Percentiles rank a stretch among this genome's conserved stretches.
Conservation (phyloP, 106 monocot species). For the Dioscorea dumetorum region DNA sequence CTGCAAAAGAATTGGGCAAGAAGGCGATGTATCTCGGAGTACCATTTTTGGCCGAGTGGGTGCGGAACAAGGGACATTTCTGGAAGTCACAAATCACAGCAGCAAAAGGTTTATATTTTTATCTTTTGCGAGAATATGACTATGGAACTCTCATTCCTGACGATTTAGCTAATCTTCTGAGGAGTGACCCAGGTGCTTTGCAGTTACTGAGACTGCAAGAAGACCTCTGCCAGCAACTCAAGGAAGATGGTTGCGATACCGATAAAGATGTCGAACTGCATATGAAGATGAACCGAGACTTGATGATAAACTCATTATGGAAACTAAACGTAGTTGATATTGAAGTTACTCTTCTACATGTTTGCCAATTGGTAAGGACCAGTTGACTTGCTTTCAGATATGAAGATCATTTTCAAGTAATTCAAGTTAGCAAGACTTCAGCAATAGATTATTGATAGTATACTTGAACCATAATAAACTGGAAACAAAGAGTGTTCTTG, state of each 20-base stretch:
- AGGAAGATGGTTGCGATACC: constrained; percentile 25
- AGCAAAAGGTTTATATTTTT: constrained; percentile 57
- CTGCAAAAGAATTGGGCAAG: constrained; percentile 87
- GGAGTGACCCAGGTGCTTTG: constrained; percentile 52
- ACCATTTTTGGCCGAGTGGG: constrained; percentile 83
- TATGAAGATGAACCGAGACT: constrained; percentile 50
- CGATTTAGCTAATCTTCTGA: constrained; percentile 6
- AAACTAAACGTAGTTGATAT: constrained; percentile 87
- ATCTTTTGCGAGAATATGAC: neutral
- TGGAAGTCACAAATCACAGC: constrained; percentile 85
- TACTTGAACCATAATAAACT: too few relatives aligned
- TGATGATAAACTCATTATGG: constrained; percentile 79
- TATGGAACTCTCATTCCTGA: neutral
- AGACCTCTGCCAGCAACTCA: constrained; percentile 51
- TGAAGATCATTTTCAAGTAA: too few relatives aligned
- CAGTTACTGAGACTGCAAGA: constrained; percentile 80
- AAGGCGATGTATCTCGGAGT: constrained; percentile 67
- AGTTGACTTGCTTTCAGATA: neutral
- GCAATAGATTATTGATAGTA: too few relatives aligned
- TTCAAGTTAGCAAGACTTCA: too few relatives aligned
- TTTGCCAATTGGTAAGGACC: constrained; percentile 64
- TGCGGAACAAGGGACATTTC: constrained; percentile 68
- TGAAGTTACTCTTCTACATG: constrained; percentile 67
- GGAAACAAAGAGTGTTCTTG: too few relatives aligned
- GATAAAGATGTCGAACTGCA: constrained; percentile 54